Percentiles rank a stretch among this genome's conserved stretches.
Evolutionary conservation across 1,284 basidiomycete genomes (phyloP).

Genomic region (Prillingera fragicola): DNA sequence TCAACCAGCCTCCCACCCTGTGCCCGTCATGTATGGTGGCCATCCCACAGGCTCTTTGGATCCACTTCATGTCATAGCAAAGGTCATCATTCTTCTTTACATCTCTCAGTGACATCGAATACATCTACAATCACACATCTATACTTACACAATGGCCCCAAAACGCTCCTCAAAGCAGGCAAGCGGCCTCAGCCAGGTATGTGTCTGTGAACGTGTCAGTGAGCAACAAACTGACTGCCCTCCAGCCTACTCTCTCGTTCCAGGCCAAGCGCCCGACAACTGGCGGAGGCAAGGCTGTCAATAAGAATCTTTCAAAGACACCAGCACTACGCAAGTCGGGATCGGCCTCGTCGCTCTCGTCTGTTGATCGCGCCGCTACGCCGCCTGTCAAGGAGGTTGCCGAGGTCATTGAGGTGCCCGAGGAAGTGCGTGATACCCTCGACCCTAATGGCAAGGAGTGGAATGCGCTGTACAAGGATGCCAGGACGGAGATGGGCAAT

Average conservation of each 20-base stretch:
- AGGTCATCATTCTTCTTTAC: no score
- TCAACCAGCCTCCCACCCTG: slow-evolving; percentile 9
- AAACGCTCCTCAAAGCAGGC: slow-evolving; percentile 20
- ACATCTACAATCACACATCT: background rate
- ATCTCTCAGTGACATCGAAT: background rate
- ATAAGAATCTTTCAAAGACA: slow-evolving; percentile 6
- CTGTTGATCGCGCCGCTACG: background rate
- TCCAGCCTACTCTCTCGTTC: slow-evolving; percentile 29
- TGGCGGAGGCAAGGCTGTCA: slow-evolving; percentile 6
- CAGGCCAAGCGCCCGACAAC: slow-evolving; percentile 15
- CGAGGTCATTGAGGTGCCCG: slow-evolving; percentile 1
- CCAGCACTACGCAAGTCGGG: background rate
- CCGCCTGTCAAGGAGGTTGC: slow-evolving; percentile 4
- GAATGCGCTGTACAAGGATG: slow-evolving; percentile 52
- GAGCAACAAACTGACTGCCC: background rate
- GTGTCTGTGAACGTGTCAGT: background rate
- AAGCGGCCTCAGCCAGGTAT: slow-evolving; percentile 20
- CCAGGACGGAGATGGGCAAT: slow-evolving; percentile 56
- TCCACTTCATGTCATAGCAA: no score
- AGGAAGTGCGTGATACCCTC: slow-evolving; percentile 24
- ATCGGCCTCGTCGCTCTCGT: slow-evolving; percentile 4
- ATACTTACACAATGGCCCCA: slow-evolving; percentile 11
- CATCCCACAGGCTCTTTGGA: no score
- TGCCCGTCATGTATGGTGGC: slow-evolving; percentile 7
- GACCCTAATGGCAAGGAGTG: slow-evolving; percentile 55